Evolutionary conservation across 1,284 basidiomycete genomes (phyloP).

Genomic region (Ustilago loliicola): DNA sequence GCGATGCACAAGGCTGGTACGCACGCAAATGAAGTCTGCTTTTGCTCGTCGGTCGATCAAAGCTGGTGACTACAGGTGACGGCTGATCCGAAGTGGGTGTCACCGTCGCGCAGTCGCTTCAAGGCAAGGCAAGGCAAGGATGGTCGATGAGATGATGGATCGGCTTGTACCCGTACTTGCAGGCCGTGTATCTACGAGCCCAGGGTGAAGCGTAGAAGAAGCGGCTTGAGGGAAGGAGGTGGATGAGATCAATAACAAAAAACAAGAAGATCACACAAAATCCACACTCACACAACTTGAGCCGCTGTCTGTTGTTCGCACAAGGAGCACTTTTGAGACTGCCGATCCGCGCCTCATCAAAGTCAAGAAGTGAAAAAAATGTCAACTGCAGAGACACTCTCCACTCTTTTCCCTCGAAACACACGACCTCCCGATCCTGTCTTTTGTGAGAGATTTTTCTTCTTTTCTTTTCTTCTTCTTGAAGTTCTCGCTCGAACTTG

Average conservation of each 20-base stretch:
- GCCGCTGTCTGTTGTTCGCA: neutral
- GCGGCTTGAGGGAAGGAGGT: neutral
- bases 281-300: neutral
- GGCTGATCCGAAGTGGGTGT: neutral
- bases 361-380: no score
- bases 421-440: neutral
- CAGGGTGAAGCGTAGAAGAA: slow-evolving; percentile 8
- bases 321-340: neutral
- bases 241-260: neutral
- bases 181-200: slow-evolving; percentile 30
- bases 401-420: no score
- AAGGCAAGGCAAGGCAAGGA: neutral
- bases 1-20: no score
- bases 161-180: slow-evolving; percentile 29
- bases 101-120: neutral
- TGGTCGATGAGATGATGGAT: neutral
- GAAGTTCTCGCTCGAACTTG: neutral
- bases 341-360: slow-evolving; percentile 5
- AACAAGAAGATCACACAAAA: slow-evolving; percentile 8
- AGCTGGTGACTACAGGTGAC: neutral
- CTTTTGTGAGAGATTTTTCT: neutral
- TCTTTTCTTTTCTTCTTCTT: neutral
- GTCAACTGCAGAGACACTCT: no score
- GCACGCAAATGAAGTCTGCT: slow-evolving; percentile 6
- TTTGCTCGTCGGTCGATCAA: neutral